Conservation (phyloP, 805 yeast genomes). For the Wilhelminamyces savonicus region DNA sequence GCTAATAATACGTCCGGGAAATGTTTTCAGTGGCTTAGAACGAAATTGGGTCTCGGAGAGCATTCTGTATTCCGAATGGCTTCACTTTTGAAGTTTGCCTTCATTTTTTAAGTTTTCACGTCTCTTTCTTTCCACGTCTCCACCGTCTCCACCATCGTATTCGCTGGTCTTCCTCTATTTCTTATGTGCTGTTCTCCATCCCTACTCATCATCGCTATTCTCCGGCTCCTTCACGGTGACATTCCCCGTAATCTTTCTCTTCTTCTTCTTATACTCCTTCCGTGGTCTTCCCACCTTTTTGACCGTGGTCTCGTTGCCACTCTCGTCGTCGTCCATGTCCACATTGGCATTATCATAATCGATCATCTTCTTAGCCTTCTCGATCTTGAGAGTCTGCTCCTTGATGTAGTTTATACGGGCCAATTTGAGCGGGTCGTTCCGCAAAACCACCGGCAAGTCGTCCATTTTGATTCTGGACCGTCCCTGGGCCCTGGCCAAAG, state of each 20-base stretch:
- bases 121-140: no score
- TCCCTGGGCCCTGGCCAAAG: constrained; percentile 32
- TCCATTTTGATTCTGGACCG: constrained; percentile 34
- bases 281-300: no score
- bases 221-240: constrained; percentile 1
- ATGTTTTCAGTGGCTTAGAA: no score
- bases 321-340: constrained; percentile 4
- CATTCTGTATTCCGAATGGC: no score
- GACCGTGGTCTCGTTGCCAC: constrained; percentile 15
- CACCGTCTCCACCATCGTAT: no score
- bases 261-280: constrained; percentile 5
- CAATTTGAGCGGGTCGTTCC: constrained; percentile 36
- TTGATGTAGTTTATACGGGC: constrained; percentile 35
- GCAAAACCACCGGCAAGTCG: constrained; percentile 34
- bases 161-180: no score
- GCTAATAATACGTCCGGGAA: no score
- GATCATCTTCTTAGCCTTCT: constrained; percentile 34
- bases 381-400: constrained; percentile 31
- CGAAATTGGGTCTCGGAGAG: no score
- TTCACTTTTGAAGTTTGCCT: no score
- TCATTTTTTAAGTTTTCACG: no score
- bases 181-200: no score
- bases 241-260: constrained; percentile 3
- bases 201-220: constrained; percentile 1
- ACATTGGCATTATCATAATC: constrained; percentile 23